Base-by-base conservation (phyloP, 495 filamentous ascomycete species). In the Xylaria cubensis region DNA sequence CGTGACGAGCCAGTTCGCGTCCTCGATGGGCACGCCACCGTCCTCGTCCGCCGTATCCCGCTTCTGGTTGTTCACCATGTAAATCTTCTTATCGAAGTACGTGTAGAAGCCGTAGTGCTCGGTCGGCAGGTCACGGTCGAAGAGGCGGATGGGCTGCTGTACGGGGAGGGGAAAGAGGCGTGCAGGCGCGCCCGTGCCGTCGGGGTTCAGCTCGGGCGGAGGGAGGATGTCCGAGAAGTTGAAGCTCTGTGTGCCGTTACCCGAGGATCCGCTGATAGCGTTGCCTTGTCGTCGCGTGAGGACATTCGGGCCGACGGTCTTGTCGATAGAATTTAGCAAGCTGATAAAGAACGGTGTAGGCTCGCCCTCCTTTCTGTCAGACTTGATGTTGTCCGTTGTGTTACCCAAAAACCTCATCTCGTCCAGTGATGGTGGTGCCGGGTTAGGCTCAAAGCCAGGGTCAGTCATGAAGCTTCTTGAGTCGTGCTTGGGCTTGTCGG, bases 71-170 rank as follows among this genome's bases (percentile, higher is more conserved):
- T 74, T 78, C n/a, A 81, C 76, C 64, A 94, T 84, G 84, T 94
- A 97, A 66, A 97, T 94, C 6, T 92, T 92, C 74, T 94, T 93
- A 80, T 95, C 90, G 80, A 91, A 98, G 85, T 97, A 97, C 0
- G 88, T 92, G 80, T 97, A 97, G 82, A 98, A 97, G 12, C 93
- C 93, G 80, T 97, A 98, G 82, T 97, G 94, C 78, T 99, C 96
- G 0, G 89, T 90, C 3, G 87, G 82, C 44, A 90, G 81, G 24
- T 91, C 94, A 29, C 94, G 91, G 80, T 98, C 92, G 83, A 92
- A 98, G 3, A 98, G 87, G 3, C 92, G 90, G 19, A 98, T 80
- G 0, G 94, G 96, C 74, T 98, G 96, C 42, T 93, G 89, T 1
- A 79, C 76, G 0, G 93, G 88, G 53, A 89, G 85, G 0, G 92